Evolutionary conservation across 768 basidiomycete species (phyloP).

Genomic region (Leccinellum luteum): DNA sequence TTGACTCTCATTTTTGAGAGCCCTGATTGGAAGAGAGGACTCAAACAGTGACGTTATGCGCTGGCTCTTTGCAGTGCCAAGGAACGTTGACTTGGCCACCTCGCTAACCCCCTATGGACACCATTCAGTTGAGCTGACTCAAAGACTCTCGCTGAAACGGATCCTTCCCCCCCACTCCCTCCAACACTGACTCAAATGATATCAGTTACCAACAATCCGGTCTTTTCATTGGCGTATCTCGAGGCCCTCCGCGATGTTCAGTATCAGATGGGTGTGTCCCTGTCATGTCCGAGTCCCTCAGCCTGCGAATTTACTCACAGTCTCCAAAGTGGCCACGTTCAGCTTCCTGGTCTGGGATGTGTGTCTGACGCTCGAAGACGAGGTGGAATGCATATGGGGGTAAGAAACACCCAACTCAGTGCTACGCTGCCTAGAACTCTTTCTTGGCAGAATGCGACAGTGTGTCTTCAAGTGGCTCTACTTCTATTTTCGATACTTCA

Average conservation of each 20-base stretch:
- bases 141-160: neutral
- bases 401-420: constrained; percentile 6
- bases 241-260: constrained; percentile 4
- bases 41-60: too few relatives aligned
- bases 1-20: too few relatives aligned
- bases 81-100: too few relatives aligned
- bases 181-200: constrained; percentile 4
- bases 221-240: constrained; percentile 5
- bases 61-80: too few relatives aligned
- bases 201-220: neutral
- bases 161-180: neutral
- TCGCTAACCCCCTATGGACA: neutral
- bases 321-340: constrained; percentile 23
- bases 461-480: constrained; percentile 13
- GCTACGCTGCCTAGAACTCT: neutral
- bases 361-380: constrained; percentile 23
- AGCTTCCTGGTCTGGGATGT: constrained; percentile 29
- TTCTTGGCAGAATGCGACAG: constrained; percentile 9
- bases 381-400: constrained; percentile 32
- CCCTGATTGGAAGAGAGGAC: too few relatives aligned
- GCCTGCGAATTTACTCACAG: neutral
- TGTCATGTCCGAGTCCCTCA: neutral
- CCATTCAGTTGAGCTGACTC: neutral
- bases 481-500: constrained; percentile 19
- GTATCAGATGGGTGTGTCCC: constrained; percentile 10